A percentile compares a stretch with the other conserved stretches of the same genome.
phyloP scores from a whole-genome alignment of 148 eudicot genomes.

The Vaccinium macrocarpon region DNA sequence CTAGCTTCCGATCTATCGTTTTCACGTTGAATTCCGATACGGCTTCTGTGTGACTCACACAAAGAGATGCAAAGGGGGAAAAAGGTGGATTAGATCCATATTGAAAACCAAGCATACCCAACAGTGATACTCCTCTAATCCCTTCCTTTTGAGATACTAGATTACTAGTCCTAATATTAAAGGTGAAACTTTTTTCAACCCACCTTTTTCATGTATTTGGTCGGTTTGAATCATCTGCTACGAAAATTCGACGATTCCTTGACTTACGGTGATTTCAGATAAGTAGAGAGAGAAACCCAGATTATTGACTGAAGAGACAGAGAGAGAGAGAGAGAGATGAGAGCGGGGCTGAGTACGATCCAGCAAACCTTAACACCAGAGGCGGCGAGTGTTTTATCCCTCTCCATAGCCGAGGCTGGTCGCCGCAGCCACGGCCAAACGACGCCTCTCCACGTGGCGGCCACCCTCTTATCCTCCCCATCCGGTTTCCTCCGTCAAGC shows the following conservation, averaged over 20 bases:
- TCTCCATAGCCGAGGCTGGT: constrained; percentile 79
- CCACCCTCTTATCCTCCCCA: constrained; percentile 67
- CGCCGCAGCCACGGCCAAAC: constrained; percentile 89
- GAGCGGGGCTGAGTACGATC: constrained; percentile 80
- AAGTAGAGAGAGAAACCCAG: neutral
- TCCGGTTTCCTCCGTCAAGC: constrained; percentile 75
- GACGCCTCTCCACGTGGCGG: constrained; percentile 93
- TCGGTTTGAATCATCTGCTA: constrained; percentile 42
- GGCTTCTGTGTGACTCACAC: neutral
- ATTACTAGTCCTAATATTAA: neutral
- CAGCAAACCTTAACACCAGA: constrained; percentile 91
- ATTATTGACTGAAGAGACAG: neutral
- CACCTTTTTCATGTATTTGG: constrained; percentile 23
- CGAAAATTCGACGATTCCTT: constrained; percentile 23
- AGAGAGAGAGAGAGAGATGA: constrained; percentile 37
- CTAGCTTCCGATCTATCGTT: constrained; percentile 31
- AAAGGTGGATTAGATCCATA: neutral
- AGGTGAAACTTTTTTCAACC: constrained; percentile 11
- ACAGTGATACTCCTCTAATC: neutral
- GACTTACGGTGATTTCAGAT: constrained; percentile 18
- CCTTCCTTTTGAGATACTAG: neutral
- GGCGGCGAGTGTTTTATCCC: constrained; percentile 67
- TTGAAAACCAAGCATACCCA: neutral
- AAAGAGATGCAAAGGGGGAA: neutral
- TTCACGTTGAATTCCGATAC: constrained; percentile 33